These are phyloP conservation scores for Entomophthora muscae DNA, from an alignment of 371 early-diverging fungal species.

Conservation along the genomic window DNA sequence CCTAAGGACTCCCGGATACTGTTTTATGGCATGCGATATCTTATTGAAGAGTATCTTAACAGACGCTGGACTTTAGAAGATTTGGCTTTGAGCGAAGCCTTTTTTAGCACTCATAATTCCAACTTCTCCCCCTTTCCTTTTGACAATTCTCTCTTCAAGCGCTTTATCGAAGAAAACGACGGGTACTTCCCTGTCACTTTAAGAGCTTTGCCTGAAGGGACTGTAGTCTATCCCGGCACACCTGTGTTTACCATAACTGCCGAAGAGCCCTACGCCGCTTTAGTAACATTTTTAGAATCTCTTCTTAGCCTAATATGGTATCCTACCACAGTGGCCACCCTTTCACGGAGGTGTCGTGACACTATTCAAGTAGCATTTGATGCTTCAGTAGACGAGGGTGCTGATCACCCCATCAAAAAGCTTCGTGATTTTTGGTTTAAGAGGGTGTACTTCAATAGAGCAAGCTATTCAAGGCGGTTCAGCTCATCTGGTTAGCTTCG, in stretches of 20 bases:
- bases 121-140: conserved; percentile 41
- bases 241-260: conserved; percentile 63
- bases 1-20: conserved; percentile 45
- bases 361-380: conserved; percentile 32
- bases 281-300: conserved; percentile 69
- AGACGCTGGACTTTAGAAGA: conserved; percentile 42
- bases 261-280: conserved; percentile 39
- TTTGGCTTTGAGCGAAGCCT: conserved; percentile 33
- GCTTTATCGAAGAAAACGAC: conserved; percentile 42
- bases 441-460: conserved; percentile 67
- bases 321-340: conserved; percentile 62
- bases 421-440: conserved; percentile 79
- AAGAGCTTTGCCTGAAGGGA: conserved; percentile 50
- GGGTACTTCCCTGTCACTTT: conserved; percentile 71
- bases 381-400: conserved; percentile 38
- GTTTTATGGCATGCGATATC: conserved; percentile 59
- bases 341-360: conserved; percentile 40
- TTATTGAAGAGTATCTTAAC: conserved; percentile 47
- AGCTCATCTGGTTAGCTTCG: conserved; percentile 65
- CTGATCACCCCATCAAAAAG: conserved; percentile 21
- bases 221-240: conserved; percentile 51
- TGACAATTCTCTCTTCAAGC: conserved; percentile 47
- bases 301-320: conserved; percentile 69
- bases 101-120: conserved; percentile 53
- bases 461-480: conserved; percentile 69